Conservation (phyloP, 306 rosid species). For the Abrus precatorius region DNA sequence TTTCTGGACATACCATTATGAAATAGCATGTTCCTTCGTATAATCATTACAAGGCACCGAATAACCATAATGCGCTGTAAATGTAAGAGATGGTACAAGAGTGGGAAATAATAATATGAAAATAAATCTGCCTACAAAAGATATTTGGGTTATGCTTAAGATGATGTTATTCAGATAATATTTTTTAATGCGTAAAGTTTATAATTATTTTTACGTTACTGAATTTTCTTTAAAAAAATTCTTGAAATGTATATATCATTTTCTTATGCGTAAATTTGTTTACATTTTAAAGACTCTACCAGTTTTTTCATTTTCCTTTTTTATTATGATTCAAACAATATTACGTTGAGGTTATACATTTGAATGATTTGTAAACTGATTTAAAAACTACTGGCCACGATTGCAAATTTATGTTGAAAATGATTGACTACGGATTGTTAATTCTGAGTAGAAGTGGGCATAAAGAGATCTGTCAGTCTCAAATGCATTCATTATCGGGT, state of each 20-base stretch:
- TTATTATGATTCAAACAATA: neutral
- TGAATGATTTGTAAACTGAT: neutral
- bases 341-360: neutral
- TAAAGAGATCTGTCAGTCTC: neutral
- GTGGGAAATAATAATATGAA: neutral
- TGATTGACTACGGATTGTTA: neutral
- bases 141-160: neutral
- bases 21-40: slow-evolving; percentile 6
- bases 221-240: neutral
- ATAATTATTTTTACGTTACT: neutral
- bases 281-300: neutral
- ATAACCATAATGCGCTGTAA: neutral
- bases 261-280: neutral
- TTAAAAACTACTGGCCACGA: neutral
- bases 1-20: neutral
- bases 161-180: neutral
- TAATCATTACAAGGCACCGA: slow-evolving; percentile 16
- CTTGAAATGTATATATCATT: neutral
- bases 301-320: neutral
- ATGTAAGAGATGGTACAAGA: neutral
- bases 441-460: neutral
- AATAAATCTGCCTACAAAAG: neutral
- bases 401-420: slow-evolving; percentile 11
- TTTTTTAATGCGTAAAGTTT: neutral
- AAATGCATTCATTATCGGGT: slow-evolving; percentile 11